These are phyloP conservation scores for Wallacemonas rigidus DNA, from an alignment of 208 protist species.

Conservation along the genomic window DNA sequence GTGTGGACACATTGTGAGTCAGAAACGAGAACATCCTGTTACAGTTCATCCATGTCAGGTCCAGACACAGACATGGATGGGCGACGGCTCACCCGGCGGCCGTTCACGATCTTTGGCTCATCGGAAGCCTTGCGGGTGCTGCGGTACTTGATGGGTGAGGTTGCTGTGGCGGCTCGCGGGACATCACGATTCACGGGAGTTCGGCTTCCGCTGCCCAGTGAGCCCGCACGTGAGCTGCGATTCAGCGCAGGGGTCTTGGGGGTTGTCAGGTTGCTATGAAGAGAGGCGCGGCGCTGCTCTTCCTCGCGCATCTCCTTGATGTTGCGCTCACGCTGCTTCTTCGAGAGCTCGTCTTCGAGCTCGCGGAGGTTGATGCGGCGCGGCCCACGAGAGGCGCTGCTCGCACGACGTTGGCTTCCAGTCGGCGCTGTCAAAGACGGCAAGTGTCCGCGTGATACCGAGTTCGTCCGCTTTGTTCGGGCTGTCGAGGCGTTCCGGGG, in stretches of 20 bases:
- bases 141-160: slow-evolving; percentile 14
- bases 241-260: neutral
- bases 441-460: neutral
- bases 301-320: slow-evolving; percentile 36
- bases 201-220: slow-evolving; percentile 2
- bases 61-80: neutral
- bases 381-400: slow-evolving; percentile 30
- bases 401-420: slow-evolving; percentile 14
- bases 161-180: neutral
- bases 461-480: slow-evolving; percentile 4
- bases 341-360: slow-evolving; percentile 41
- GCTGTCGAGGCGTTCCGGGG: slow-evolving; percentile 9
- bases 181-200: slow-evolving; percentile 7
- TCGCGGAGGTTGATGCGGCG: slow-evolving; percentile 52
- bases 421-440: slow-evolving; percentile 12
- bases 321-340: slow-evolving; percentile 35
- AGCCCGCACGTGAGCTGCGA: slow-evolving; percentile 16
- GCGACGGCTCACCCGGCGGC: slow-evolving; percentile 10
- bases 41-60: slow-evolving; percentile 5
- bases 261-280: slow-evolving; percentile 9
- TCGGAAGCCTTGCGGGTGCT: neutral
- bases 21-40: neutral
- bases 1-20: too few relatives aligned
- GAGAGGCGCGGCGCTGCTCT: slow-evolving; percentile 30
- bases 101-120: slow-evolving; percentile 12